phyloP scores from a whole-genome alignment of 1,284 basidiomycete species.

The Microbotryum violaceum region DNA sequence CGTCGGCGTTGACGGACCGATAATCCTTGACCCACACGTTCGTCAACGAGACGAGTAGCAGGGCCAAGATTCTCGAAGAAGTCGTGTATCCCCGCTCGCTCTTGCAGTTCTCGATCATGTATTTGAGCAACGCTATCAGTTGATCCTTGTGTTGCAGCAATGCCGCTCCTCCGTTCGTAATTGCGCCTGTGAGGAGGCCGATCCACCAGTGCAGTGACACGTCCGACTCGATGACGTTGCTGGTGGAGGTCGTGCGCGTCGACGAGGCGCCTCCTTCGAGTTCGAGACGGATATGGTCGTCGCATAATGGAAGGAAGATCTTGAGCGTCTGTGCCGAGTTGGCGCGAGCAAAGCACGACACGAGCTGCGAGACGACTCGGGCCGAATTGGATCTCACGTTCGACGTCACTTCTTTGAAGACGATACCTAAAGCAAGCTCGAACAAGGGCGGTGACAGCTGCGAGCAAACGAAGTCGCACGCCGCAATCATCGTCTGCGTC shows the following conservation, averaged over 20 bases:
- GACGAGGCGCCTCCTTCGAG: constrained; percentile 88
- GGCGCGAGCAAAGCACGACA: constrained; percentile 75
- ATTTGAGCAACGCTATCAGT: constrained; percentile 59
- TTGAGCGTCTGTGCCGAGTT: constrained; percentile 68
- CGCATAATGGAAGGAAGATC: constrained; percentile 67
- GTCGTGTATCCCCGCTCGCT: constrained; percentile 84
- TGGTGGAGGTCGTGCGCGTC: constrained; percentile 76
- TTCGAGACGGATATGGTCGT: constrained; percentile 73
- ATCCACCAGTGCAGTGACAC: constrained; percentile 91
- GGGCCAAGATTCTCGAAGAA: constrained; percentile 68
- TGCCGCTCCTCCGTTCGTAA: constrained; percentile 60
- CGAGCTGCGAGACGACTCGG: constrained; percentile 78
- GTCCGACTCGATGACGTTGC: constrained; percentile 74
- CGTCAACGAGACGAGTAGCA: constrained; percentile 67
- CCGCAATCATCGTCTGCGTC: constrained; percentile 68
- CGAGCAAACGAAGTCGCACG: constrained; percentile 75
- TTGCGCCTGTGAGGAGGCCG: constrained; percentile 65
- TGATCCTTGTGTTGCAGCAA: constrained; percentile 63
- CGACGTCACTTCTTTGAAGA: constrained; percentile 78
- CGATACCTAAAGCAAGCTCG: constrained; percentile 73
- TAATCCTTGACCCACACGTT: constrained; percentile 73
- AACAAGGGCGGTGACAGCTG: constrained; percentile 83
- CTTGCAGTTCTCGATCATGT: constrained; percentile 71
- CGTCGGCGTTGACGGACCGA: constrained; percentile 73
- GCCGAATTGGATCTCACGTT: constrained; percentile 80